Evolutionary conservation across 2,329 filamentous ascomycete species (phyloP).

Genomic region (Capronia coronata): DNA sequence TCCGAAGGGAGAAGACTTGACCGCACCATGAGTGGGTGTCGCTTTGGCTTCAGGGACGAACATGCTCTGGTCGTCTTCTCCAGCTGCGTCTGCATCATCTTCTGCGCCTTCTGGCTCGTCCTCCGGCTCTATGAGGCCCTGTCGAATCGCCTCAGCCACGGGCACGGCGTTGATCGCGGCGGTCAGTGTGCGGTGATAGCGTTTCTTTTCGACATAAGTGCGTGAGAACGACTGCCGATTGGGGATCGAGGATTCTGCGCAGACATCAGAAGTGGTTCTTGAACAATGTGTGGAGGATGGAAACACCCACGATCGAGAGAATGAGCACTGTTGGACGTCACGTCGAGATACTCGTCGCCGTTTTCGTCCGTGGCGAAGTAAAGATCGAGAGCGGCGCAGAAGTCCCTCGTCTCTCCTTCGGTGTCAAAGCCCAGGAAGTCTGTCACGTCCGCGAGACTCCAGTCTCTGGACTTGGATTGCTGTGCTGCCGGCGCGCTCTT

Average conservation of each 20-base stretch:
- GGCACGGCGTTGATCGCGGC: conserved; percentile 53
- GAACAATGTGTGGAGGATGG: conserved; percentile 24
- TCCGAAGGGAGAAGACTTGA: conserved; percentile 6
- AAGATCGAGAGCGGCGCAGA: conserved; percentile 50
- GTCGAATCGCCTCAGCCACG: conserved; percentile 45
- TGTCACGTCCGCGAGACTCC: conserved; percentile 50
- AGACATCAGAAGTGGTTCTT: conserved; percentile 27
- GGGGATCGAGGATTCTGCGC: conserved; percentile 25
- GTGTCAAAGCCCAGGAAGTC: conserved; percentile 51
- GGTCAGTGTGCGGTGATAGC: conserved; percentile 49
- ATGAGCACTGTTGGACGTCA: conserved; percentile 38
- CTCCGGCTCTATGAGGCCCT: conserved; percentile 44
- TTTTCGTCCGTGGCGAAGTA: conserved; percentile 42
- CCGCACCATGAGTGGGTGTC: neutral
- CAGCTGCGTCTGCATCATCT: conserved; percentile 34
- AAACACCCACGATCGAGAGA: conserved; percentile 42
- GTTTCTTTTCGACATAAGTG: conserved; percentile 53
- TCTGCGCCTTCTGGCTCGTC: conserved; percentile 31
- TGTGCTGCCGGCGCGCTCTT: conserved; percentile 44
- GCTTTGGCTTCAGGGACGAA: conserved; percentile 24
- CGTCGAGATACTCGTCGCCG: conserved; percentile 48
- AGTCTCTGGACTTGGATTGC: conserved; percentile 48
- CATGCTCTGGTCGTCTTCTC: conserved; percentile 32
- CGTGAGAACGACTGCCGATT: conserved; percentile 48
- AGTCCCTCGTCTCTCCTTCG: conserved; percentile 47